Conservation (phyloP, 2,329 filamentous ascomycete species). For the Teratosphaeria destructans region DNA sequence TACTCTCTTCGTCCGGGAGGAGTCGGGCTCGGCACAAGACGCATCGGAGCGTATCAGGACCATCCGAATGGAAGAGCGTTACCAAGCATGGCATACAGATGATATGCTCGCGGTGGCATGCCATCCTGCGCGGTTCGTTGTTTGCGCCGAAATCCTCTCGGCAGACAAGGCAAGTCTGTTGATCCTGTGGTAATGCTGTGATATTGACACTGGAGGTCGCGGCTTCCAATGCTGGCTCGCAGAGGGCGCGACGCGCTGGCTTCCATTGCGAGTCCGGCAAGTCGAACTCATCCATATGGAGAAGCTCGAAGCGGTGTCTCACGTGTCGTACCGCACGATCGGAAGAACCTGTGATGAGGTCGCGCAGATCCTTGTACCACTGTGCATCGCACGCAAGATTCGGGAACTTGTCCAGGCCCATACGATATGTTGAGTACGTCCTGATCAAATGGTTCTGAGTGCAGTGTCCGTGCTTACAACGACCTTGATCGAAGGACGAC, state of each 20-base stretch:
- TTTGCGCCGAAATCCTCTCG: background rate
- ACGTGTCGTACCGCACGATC: background rate
- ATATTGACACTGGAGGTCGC: background rate
- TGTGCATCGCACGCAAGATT: slow-evolving; percentile 4
- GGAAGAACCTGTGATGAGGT: background rate
- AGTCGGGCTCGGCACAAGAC: background rate
- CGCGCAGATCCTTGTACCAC: background rate
- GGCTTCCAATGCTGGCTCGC: background rate
- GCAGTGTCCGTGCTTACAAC: background rate
- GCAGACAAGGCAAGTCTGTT: background rate
- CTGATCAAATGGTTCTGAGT: background rate
- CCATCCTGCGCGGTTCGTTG: background rate
- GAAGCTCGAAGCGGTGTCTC: background rate
- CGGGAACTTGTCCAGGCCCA: background rate
- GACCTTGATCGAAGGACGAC: background rate
- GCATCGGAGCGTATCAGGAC: background rate
- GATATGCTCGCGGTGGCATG: background rate
- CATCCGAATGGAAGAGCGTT: background rate
- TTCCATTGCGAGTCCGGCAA: background rate
- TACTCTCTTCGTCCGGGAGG: background rate
- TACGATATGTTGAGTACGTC: background rate
- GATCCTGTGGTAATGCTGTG: background rate
- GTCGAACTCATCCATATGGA: background rate
- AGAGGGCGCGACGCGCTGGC: background rate
- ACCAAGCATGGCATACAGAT: background rate